Evolutionary conservation across 495 filamentous ascomycete species (phyloP).

Genomic region (Achaetomiella virescens): DNA sequence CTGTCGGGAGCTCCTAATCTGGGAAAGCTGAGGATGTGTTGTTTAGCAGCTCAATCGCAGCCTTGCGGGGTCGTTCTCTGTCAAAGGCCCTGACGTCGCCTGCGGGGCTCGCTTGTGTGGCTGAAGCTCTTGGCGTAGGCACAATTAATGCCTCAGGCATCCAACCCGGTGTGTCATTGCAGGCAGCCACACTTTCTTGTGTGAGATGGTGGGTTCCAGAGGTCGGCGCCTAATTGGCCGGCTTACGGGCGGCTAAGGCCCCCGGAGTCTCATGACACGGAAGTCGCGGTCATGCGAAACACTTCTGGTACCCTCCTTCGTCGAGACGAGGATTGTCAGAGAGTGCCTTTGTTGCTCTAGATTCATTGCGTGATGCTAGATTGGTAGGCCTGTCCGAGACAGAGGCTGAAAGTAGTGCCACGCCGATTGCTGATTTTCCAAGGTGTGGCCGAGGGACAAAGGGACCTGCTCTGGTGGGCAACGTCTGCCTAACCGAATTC

Average conservation of each 20-base stretch:
- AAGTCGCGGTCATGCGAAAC: constrained; percentile 7
- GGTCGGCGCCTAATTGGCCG: constrained; percentile 4
- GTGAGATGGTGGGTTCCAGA: not conserved
- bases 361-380: not conserved
- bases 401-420: not conserved
- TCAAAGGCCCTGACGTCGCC: constrained; percentile 15
- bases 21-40: constrained; percentile 6
- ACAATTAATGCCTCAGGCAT: constrained; percentile 14
- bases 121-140: constrained; percentile 4
- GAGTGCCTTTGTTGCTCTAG: not conserved
- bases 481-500: constrained; percentile 13
- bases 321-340: not conserved
- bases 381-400: not conserved
- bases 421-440: not conserved
- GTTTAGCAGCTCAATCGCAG: constrained; percentile 14
- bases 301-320: not conserved
- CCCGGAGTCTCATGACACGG: constrained; percentile 9
- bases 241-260: constrained; percentile 8
- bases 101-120: constrained; percentile 9
- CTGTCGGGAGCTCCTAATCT: constrained; percentile 4
- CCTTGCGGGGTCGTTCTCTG: constrained; percentile 29
- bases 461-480: not conserved
- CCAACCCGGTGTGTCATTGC: constrained; percentile 9
- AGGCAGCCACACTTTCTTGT: constrained; percentile 22
- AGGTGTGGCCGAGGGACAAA: constrained; percentile 3